A percentile compares a stretch with the other conserved stretches of the same genome.
Evolutionary conservation across 1,284 basidiomycete genomes (phyloP).

Genomic region (Porodaedalea pini): DNA sequence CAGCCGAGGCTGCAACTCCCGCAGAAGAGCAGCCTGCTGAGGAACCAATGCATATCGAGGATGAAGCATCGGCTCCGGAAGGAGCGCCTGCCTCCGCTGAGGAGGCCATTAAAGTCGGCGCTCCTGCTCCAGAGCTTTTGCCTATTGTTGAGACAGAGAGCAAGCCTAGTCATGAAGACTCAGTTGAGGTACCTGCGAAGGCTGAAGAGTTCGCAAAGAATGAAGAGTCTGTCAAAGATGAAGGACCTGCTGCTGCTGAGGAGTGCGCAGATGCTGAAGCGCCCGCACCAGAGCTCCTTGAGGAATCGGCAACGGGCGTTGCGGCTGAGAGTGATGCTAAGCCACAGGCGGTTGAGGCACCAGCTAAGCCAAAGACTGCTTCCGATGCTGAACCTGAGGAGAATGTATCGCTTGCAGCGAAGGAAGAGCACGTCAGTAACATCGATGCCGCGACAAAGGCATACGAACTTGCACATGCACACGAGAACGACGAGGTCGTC

Average conservation of each 20-base stretch:
- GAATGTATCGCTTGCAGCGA: neutral
- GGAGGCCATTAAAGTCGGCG: neutral
- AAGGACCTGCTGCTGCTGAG: neutral
- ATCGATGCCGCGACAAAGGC: neutral
- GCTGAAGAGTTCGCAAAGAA: neutral
- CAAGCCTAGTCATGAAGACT: neutral
- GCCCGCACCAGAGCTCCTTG: neutral
- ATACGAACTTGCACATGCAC: neutral
- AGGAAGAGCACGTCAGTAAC: neutral
- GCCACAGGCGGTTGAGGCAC: neutral
- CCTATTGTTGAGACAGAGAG: neutral
- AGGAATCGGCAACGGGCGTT: neutral
- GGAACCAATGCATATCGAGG: constrained; percentile 2
- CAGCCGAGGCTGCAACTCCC: constrained; percentile 2
- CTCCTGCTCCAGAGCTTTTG: neutral
- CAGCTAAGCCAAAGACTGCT: neutral
- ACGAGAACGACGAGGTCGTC: neutral
- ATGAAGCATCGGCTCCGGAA: neutral
- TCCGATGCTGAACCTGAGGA: neutral
- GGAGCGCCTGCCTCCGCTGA: neutral
- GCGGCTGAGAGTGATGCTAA: neutral
- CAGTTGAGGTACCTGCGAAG: neutral
- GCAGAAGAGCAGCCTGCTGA: constrained; percentile 14
- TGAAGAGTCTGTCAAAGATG: neutral
- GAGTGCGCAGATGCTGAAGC: neutral